Base-by-base conservation (phyloP, 768 basidiomycete genomes). In the Termitomyces sp. region DNA sequence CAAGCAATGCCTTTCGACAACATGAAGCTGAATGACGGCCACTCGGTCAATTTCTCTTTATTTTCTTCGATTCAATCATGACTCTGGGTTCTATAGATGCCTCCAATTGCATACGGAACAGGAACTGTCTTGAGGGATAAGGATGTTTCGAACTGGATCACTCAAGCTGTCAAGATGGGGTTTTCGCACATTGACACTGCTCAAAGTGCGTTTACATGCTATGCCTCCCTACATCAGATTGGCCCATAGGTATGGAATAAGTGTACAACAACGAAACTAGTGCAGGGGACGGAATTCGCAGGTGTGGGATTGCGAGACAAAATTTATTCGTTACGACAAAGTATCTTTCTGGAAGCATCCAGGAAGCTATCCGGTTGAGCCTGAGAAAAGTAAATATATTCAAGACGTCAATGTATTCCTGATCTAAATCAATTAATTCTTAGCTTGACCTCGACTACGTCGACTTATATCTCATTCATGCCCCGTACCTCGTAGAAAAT, bases 381-480 rank as follows among this genome's bases (percentile, higher is more conserved):
- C 65, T 91, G 57, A 61, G 69, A 11, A 80, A 83, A 68, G 87
- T 86, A 20, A 15, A 58, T 14, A 3, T 2, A 12, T 56, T 14
- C 49, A 10, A 29, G 31, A 45, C 20, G 40, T 34, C n/a, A 59
- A 11, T 25, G 32, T 52, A 46, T 32, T 47, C 52, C 25, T 60
- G 45, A 6, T 17, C 47, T 9, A 20, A 60, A 50, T 50, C 61
- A 34, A 3, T 52, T 2, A 10, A 20, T 65, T 32, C 55, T 15
- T 64, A 91, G 88, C 81, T 92, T 10, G 84, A 82, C 0, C 64
- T 90, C 12, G 73, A 79, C 55, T 79, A 83, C 40, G 75, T 92
- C 5, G 88, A 92, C 67, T 71, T 92, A 10, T 92, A 91, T 72
- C 82, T 92, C 47, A 83, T 91, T 42, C 89, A 92, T 65, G 46